Evolutionary conservation across 2,329 filamentous ascomycete species (phyloP).

Genomic region (Talaromyces amestolkiae): DNA sequence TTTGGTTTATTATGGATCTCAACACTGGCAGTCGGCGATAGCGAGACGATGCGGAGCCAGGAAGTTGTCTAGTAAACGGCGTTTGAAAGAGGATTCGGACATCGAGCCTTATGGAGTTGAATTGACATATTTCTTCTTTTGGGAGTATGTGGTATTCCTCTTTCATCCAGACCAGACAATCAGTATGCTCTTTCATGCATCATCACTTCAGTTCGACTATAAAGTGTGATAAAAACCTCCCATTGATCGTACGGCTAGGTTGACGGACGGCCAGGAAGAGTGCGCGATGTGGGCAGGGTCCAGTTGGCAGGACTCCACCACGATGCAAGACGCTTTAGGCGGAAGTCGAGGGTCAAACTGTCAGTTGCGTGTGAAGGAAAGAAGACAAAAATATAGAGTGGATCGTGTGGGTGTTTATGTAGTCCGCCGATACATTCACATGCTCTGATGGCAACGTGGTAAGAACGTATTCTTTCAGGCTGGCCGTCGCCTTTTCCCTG

Average conservation of each 20-base stretch:
- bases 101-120: neutral
- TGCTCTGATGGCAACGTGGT: neutral
- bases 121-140: neutral
- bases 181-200: neutral
- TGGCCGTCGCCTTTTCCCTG: neutral
- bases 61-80: constrained; percentile 1
- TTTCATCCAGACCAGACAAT: neutral
- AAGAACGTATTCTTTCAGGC: neutral
- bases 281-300: constrained; percentile 24
- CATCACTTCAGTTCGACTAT: neutral
- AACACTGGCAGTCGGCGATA: neutral
- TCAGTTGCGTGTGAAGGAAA: neutral
- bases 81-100: neutral
- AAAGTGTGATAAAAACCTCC: neutral
- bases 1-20: neutral
- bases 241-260: constrained; percentile 10
- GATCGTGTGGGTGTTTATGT: neutral
- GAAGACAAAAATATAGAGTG: constrained; percentile 2
- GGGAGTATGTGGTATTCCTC: neutral
- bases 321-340: constrained; percentile 21
- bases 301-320: constrained; percentile 29
- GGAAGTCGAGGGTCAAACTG: constrained; percentile 6
- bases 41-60: constrained; percentile 9
- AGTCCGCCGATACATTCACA: neutral
- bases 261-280: constrained; percentile 20